These are phyloP conservation scores for Termitomyces sp. DNA, from an alignment of 768 basidiomycete species.

Conservation along the genomic window DNA sequence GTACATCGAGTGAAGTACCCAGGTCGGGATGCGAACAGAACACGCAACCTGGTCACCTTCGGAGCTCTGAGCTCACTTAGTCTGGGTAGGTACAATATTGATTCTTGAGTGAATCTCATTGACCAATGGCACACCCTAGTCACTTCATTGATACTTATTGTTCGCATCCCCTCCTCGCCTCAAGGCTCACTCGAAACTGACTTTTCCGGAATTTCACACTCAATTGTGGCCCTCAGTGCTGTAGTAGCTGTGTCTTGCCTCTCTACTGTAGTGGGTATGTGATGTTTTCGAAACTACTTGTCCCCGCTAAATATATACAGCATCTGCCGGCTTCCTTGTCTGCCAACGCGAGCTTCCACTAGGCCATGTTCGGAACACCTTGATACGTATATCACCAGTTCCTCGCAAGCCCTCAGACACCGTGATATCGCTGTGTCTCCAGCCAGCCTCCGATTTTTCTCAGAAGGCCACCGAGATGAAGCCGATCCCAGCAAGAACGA, in stretches of 20 bases:
- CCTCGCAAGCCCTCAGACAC: constrained; percentile 4
- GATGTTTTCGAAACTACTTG: not conserved
- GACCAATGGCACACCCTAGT: constrained; percentile 6
- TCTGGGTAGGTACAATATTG: constrained; percentile 7
- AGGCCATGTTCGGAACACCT: not conserved
- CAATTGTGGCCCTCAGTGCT: constrained; percentile 16
- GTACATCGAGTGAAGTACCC: constrained; percentile 13
- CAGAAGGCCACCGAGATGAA: not conserved
- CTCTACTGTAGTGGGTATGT: constrained; percentile 21
- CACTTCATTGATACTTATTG: constrained; percentile 16
- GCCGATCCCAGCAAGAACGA: not conserved
- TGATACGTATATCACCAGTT: not conserved
- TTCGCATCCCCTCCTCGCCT: constrained; percentile 18
- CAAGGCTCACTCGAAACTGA: constrained; percentile 23
- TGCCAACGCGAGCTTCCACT: constrained; percentile 5
- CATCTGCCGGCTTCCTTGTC: constrained; percentile 7
- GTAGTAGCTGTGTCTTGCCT: constrained; percentile 24
- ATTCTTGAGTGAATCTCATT: not conserved
- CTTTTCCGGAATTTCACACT: constrained; percentile 15
- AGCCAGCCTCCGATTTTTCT: not conserved
- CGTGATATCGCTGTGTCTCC: constrained; percentile 6
- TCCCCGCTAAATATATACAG: not conserved
- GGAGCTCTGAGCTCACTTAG: constrained; percentile 2
- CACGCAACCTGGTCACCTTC: constrained; percentile 11
- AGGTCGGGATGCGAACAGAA: constrained; percentile 5